phyloP scores from a whole-genome alignment of 306 rosid genomes.

The Casuarina equisetifolia region DNA sequence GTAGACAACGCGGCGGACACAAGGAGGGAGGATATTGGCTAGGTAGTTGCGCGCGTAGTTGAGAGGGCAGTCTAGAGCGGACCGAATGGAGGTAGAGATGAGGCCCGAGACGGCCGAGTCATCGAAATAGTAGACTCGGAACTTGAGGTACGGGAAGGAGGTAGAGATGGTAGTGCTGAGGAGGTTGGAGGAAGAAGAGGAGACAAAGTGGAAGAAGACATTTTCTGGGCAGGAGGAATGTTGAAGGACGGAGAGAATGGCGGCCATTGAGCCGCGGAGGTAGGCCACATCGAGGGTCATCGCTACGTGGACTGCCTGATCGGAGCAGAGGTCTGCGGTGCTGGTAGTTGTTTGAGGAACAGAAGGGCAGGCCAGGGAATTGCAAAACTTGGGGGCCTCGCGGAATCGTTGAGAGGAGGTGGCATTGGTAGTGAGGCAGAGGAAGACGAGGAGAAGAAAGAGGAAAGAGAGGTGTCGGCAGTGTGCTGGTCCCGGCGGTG shows the following conservation, averaged over 20 bases:
- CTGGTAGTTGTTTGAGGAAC: not conserved
- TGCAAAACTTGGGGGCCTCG: constrained; percentile 92
- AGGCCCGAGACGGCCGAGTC: constrained; percentile 60
- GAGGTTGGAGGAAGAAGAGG: constrained; percentile 41
- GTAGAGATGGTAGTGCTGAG: constrained; percentile 40
- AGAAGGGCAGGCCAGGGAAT: constrained; percentile 59
- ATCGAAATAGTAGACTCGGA: constrained; percentile 73
- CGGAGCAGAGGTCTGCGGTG: constrained; percentile 31
- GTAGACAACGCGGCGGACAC: constrained; percentile 63
- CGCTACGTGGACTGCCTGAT: constrained; percentile 63
- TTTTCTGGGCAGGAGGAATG: constrained; percentile 93
- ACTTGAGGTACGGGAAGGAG: constrained; percentile 77
- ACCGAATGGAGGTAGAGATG: constrained; percentile 86
- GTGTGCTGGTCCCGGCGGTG: not conserved
- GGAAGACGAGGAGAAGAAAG: not conserved
- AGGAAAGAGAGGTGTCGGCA: not conserved
- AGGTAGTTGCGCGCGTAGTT: constrained; percentile 96
- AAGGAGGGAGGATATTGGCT: constrained; percentile 57
- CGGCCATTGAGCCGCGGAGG: constrained; percentile 97
- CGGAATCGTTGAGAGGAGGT: constrained; percentile 44
- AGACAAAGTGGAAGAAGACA: constrained; percentile 69
- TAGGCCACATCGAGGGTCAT: constrained; percentile 87
- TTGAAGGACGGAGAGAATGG: constrained; percentile 85
- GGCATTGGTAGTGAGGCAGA: constrained; percentile 17
- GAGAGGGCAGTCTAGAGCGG: constrained; percentile 86